Evolutionary conservation across 345 rosid genomes (phyloP), one percentile per base, ranked within the genome.

Genomic region (Gossypium turneri): DNA sequence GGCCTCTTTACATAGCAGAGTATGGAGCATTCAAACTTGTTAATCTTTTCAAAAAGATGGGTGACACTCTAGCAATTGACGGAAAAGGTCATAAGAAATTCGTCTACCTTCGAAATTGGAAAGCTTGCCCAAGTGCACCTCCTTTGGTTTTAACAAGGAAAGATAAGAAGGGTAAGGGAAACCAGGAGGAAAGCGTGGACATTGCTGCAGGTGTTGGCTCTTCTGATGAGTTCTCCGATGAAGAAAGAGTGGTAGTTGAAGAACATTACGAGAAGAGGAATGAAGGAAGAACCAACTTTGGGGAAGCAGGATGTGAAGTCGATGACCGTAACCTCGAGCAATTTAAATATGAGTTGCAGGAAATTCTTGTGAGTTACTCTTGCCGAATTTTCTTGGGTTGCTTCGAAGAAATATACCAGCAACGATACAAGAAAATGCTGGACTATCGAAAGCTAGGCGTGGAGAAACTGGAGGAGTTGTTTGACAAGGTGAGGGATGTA

Each of bases 31-130:
- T 38, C 62, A 95, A 88, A 85, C 97, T 95, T 75, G 93, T 90
- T 50, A 86, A 91, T 85, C 90, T 96, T 79, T 88, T 96, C 73
- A 89, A 86, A 87, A 96, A 88, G 84, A 89, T 96, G 97, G 74
- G 83, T 55, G 94, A 92, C 69, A 78, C 83, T 34, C 77, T 96
- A 80, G 78, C 86, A 16, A 81, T 93, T 65, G 95, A 85, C 59
- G 95, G 98, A 25, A 96, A 84, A 83, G 94, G 93, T 60, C 85
- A 87, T 62, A 89, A 77, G 77, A 92, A 84, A 74, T 81, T 87
- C 73, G 95, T 96, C 70, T 85, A 88, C 82, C 90, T 96, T 45
- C 75, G 84, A 55, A 90, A 82, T 86, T 85, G 86, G 77, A 93
- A 84, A 79, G 83, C 85, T 11, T 66, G 81, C 79, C 81, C 88